Evolutionary conservation across 2,329 filamentous ascomycete genomes (phyloP).

Genomic region (Xylaria multiplex): DNA sequence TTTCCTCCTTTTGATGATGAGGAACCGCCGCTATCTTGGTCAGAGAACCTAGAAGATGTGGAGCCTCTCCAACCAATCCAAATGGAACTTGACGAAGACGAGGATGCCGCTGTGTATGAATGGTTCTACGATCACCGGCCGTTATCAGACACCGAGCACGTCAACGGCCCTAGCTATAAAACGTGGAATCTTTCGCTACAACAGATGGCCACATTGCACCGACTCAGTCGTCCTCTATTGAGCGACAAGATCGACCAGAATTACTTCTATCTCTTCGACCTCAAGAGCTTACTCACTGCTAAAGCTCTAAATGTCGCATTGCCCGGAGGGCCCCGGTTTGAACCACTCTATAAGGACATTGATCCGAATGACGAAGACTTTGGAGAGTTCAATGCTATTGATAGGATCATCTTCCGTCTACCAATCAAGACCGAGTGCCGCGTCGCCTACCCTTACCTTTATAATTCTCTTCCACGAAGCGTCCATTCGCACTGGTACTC

Average conservation of each 20-base stretch:
- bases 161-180: constrained; percentile 97
- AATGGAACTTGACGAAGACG: constrained; percentile 95
- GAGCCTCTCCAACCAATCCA: constrained; percentile 97
- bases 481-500: constrained; percentile 95
- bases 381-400: constrained; percentile 99
- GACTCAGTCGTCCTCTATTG: constrained; percentile 87
- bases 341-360: constrained; percentile 97
- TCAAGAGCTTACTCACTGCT: constrained; percentile 93
- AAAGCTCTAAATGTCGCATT: constrained; percentile 98
- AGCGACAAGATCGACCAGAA: constrained; percentile 95
- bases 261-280: constrained; percentile 97
- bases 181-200: constrained; percentile 91
- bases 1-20: constrained; percentile 99
- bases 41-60: constrained; percentile 98
- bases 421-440: constrained; percentile 96
- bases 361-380: constrained; percentile 99
- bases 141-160: constrained; percentile 88
- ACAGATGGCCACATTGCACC: constrained; percentile 96
- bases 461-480: constrained; percentile 94
- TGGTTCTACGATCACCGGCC: constrained; percentile 98
- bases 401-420: constrained; percentile 97
- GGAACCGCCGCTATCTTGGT: constrained; percentile 96
- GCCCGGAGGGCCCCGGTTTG: constrained; percentile 95
- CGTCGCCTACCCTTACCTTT: constrained; percentile 92
- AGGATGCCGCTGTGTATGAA: constrained; percentile 90